Evolutionary conservation across 1,284 basidiomycete species (phyloP).

Genomic region (Xerocomus minutiporus): DNA sequence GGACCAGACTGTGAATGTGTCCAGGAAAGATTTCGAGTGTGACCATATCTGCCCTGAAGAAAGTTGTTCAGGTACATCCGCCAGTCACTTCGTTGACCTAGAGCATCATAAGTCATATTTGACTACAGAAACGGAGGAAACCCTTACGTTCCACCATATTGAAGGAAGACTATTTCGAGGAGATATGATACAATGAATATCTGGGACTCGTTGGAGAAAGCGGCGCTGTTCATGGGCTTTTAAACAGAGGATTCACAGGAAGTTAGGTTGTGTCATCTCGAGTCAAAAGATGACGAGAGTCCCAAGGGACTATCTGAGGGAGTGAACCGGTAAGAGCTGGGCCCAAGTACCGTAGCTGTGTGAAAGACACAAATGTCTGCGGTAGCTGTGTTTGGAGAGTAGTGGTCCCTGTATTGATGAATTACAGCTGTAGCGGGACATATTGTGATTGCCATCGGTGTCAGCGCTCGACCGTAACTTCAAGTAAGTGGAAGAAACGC

Average conservation of each 20-base stretch:
- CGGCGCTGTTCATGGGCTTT: conserved; percentile 13
- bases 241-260: conserved; percentile 27
- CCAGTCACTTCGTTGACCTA: conserved; percentile 26
- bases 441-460: conserved; percentile 23
- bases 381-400: conserved; percentile 20
- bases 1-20: conserved; percentile 21
- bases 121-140: background rate
- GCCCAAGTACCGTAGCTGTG: conserved; percentile 23
- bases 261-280: conserved; percentile 22
- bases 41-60: conserved; percentile 31
- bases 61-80: conserved; percentile 29
- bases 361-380: conserved; percentile 4
- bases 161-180: conserved; percentile 4
- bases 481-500: conserved; percentile 22
- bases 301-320: conserved; percentile 1
- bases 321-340: conserved; percentile 7
- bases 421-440: conserved; percentile 18
- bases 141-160: conserved; percentile 23
- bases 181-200: conserved; percentile 4
- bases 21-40: conserved; percentile 27
- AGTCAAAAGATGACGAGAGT: conserved; percentile 27
- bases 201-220: conserved; percentile 9
- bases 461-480: conserved; percentile 17
- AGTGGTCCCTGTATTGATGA: conserved; percentile 7
- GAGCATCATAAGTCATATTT: conserved; percentile 7